Evolutionary conservation across 208 protist genomes (phyloP), one percentile per base, ranked within the genome.

Genomic region (Kentomonas sorsogonicus): DNA sequence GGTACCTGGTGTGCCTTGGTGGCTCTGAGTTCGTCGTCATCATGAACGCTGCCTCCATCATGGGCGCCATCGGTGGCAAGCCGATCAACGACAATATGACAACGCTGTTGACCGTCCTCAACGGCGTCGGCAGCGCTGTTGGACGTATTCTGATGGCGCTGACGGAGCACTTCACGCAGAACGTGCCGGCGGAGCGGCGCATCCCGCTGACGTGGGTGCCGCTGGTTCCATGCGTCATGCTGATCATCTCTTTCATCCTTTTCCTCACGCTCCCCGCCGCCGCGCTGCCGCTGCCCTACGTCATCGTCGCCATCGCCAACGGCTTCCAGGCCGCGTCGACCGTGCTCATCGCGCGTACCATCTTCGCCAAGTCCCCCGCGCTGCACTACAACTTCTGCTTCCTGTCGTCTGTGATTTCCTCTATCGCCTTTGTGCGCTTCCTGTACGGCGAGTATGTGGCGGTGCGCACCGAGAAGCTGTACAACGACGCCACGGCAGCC

Each of bases 361-460:
- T 87, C 43, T 91, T 74, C 71, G 73, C 71, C 20, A 76, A 79
- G 54, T 78, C 86, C 53, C 41, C 69, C 3, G 83, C 70, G 27
- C 84, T 84, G 76, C 79, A 85, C 66, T 90, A 86, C 64, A 72
- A 86, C 66, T 79, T 83, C 53, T 75, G 62, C 53, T 76, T 74
- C 33, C 53, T 72, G 2, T 60, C 71, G 15, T 54, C 45, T 4
- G 68, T 85, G 46, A 1, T 63, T 13, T 53, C 74, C 16, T 63
- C 66, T 9, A 50, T 89, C 22, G 47, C 82, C 23, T 66, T 80
- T 41, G 86, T 86, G 63, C 72, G 77, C 26, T 60, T 86, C 26
- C 51, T 91, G 34, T 91, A 80, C 46, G 83, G 69, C 16, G 83
- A 86, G 69, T 83, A n/a, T n/a, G n/a, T n/a, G n/a, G n/a, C n/a